Percentiles rank a stretch among this genome's conserved stretches.
Conservation (phyloP, 768 basidiomycete species). For the Mycena rosella region DNA sequence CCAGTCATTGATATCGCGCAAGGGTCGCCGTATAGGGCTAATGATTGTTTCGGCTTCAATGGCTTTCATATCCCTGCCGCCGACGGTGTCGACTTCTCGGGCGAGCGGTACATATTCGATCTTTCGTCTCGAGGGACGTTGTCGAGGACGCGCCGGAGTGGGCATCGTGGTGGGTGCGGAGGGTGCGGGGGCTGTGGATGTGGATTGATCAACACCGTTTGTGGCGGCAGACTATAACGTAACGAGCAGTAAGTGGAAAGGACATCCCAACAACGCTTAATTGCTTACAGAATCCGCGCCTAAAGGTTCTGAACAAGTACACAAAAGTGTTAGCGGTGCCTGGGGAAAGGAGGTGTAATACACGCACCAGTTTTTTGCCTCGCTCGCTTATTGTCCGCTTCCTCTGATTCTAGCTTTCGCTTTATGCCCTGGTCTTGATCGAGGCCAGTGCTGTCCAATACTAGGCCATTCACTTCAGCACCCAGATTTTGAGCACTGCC, state of each 20-base stretch:
- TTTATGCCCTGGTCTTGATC: slow-evolving; percentile 80
- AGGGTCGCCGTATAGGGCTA: slow-evolving; percentile 64
- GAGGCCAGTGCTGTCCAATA: slow-evolving; percentile 54
- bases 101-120: slow-evolving; percentile 90
- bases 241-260: slow-evolving; percentile 38
- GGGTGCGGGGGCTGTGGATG: slow-evolving; percentile 37
- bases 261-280: slow-evolving; percentile 8
- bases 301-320: slow-evolving; percentile 56
- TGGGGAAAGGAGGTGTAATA: slow-evolving; percentile 27
- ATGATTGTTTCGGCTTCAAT: slow-evolving; percentile 73
- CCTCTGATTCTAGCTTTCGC: slow-evolving; percentile 77
- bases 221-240: slow-evolving; percentile 45
- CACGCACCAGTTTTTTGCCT: slow-evolving; percentile 79
- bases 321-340: slow-evolving; percentile 39
- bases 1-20: slow-evolving; percentile 87
- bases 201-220: slow-evolving; percentile 44
- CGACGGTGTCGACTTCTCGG: slow-evolving; percentile 80
- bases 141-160: slow-evolving; percentile 53
- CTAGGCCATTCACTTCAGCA: slow-evolving; percentile 37
- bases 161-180: slow-evolving; percentile 46
- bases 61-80: slow-evolving; percentile 82
- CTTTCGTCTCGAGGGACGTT: slow-evolving; percentile 76
- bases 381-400: slow-evolving; percentile 75
- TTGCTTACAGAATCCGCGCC: slow-evolving; percentile 60
- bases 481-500: slow-evolving; percentile 38